phyloP scores from a whole-genome alignment of 2,329 filamentous ascomycete species.

The Furcasterigmium sp. region DNA sequence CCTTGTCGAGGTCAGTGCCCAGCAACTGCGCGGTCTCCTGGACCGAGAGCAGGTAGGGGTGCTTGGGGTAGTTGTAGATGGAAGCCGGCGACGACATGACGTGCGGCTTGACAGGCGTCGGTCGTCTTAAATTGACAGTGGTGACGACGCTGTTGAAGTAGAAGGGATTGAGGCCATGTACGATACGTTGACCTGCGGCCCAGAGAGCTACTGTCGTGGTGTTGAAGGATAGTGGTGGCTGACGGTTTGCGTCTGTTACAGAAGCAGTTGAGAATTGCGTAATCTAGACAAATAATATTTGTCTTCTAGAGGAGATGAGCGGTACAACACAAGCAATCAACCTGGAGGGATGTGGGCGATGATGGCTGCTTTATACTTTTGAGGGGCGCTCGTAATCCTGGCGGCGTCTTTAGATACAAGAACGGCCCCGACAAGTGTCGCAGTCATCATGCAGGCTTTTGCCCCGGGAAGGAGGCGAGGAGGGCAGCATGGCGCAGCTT shows the following conservation, averaged over 20 bases:
- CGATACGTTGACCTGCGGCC: not conserved
- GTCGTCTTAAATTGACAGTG: not conserved
- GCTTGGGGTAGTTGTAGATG: constrained; percentile 35
- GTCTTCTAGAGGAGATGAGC: not conserved
- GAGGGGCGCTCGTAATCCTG: too few species aligned
- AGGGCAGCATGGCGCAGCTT: not conserved
- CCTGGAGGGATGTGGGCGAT: not conserved
- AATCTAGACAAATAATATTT: too few species aligned
- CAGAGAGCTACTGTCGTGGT: not conserved
- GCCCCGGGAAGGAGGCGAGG: not conserved
- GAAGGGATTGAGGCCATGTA: not conserved
- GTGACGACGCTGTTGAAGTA: not conserved
- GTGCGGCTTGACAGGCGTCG: not conserved
- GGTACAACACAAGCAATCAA: not conserved
- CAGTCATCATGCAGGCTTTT: not conserved
- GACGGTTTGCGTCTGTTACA: too few species aligned
- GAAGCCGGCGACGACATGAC: not conserved
- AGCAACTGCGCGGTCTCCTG: constrained; percentile 59
- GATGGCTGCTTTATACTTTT: not conserved
- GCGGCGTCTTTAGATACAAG: too few species aligned
- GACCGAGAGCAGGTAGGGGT: constrained; percentile 56
- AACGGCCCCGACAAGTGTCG: not conserved
- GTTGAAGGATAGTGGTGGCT: too few species aligned
- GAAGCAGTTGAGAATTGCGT: too few species aligned
- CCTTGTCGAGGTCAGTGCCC: constrained; percentile 60